A percentile compares a stretch with the other conserved stretches of the same genome.
These are phyloP conservation scores for Zoysia pacifica DNA, from an alignment of 176 grass and related monocot genomes.

Conservation along the genomic window DNA sequence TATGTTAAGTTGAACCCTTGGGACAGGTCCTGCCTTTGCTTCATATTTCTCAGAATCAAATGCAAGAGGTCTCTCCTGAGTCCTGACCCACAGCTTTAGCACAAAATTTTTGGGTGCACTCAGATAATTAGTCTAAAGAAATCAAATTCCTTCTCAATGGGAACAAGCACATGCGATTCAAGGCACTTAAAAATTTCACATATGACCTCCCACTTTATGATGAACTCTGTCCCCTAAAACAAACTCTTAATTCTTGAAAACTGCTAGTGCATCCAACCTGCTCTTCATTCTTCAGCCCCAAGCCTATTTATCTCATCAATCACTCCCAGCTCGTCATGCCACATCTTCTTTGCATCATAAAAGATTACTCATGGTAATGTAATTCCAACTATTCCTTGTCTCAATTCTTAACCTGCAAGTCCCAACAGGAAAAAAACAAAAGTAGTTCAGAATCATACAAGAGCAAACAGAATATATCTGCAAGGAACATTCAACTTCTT, in stretches of 20 bases:
- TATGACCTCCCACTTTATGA: constrained; percentile 4
- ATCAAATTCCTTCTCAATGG: neutral
- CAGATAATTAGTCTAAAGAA: neutral
- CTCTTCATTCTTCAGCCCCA: constrained; percentile 6
- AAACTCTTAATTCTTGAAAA: neutral
- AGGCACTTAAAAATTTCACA: neutral
- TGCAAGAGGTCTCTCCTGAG: neutral
- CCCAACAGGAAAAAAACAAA: too few species aligned
- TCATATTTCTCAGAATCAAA: neutral
- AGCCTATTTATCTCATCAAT: constrained; percentile 27
- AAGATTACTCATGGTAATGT: neutral
- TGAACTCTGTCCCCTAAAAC: neutral
- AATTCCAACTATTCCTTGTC: neutral
- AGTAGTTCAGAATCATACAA: too few species aligned
- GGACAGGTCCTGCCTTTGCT: neutral
- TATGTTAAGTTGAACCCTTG: neutral
- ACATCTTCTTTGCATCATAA: constrained; percentile 19
- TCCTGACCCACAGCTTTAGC: neutral
- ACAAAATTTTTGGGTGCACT: neutral
- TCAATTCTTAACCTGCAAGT: neutral
- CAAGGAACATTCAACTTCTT: neutral
- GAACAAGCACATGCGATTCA: neutral
- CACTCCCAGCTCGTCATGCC: neutral
- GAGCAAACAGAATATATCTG: too few species aligned
- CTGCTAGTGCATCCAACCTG: constrained; percentile 7